Evolutionary conservation across 2,329 filamentous ascomycete genomes (phyloP), one percentile per base, ranked within the genome.

Genomic region (Emergomyces pasteurianus): DNA sequence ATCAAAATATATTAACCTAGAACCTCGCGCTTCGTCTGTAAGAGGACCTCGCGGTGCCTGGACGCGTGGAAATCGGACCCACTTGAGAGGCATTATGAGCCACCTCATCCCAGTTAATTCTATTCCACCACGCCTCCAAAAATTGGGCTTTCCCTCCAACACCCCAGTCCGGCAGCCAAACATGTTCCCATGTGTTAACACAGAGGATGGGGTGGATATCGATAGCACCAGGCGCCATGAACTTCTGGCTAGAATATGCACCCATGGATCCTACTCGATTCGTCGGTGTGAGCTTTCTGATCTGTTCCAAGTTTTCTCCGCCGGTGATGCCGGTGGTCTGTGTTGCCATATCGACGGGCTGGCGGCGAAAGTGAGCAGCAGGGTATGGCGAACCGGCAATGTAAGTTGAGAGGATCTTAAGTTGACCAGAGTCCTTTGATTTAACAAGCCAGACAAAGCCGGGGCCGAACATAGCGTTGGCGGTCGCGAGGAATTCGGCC

Each of bases 401-500:
- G 79, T 97, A 99, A 61, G 94, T 99, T 68, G 85, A 82, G 62
- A 99, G 81, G 70, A 99, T 83, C 69, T 86, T 85, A 69, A 79
- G 74, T 59, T 75, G 81, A 38, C 78, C 74, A 28, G 79, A 71
- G 59, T 77, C 75, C 23, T 73, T 70, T 65, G 72, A 71, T 75
- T 84, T 84, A 70, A 96, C 89, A 63, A 99, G 86, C 94, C 94
- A 99, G 72, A 97, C 88, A 77, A 95, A 97, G 65, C 94, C 94
- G 0, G 92, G 92, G 60, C 92, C 94, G 78, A 99, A 97, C 91
- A 97, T 96, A 77, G 86, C 83, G 66, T 84, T 81, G 62, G 92
- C 92, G 47, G 88, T 95, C 65, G 86, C 79, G 70, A 94, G 75
- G 75, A 99, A 86, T 72, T 94, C 89, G 67, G 81, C 81, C 71